These are phyloP conservation scores for Lipomyces spencermartinsiae DNA, from an alignment of 805 yeast genomes.

Conservation along the genomic window DNA sequence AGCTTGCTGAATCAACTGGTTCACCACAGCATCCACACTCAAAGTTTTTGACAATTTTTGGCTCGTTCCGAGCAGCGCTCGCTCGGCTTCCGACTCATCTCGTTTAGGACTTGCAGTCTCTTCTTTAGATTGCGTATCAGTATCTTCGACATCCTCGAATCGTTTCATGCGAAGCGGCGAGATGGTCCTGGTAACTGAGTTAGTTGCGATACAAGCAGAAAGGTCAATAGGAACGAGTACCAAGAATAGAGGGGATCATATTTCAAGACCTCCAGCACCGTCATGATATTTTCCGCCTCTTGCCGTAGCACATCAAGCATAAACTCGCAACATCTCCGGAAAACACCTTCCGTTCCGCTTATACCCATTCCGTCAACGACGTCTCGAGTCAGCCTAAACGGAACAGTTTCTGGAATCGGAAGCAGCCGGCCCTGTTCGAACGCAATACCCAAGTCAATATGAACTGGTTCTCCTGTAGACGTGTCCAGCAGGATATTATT, in stretches of 20 bases:
- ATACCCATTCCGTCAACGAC: conserved; percentile 92
- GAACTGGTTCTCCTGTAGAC: conserved; percentile 88
- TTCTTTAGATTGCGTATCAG: conserved; percentile 16
- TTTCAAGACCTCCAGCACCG: conserved; percentile 81
- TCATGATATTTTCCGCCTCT: conserved; percentile 71
- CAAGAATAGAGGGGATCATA: conserved; percentile 95
- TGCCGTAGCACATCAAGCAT: conserved; percentile 70
- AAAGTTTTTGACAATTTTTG: conserved; percentile 74
- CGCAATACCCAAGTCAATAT: conserved; percentile 94
- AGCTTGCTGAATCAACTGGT: conserved; percentile 82
- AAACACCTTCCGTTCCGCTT: conserved; percentile 81
- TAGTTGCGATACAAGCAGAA: background rate
- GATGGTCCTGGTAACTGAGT: conserved; percentile 52
- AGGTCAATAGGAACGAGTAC: conserved; percentile 45
- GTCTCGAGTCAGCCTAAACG: conserved; percentile 89
- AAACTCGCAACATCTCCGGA: conserved; percentile 73
- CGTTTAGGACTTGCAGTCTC: conserved; percentile 39
- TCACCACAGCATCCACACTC: conserved; percentile 82
- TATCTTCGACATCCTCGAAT: conserved; percentile 21
- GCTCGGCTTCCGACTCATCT: conserved; percentile 72
- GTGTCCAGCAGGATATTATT: conserved; percentile 86
- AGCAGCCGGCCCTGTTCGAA: conserved; percentile 90
- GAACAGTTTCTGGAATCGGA: conserved; percentile 91
- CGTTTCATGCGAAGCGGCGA: conserved; percentile 61
- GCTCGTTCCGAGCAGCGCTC: conserved; percentile 75